A percentile compares a stretch with the other conserved stretches of the same genome.
These are phyloP conservation scores for Penicillium rolfsii DNA, from an alignment of 2,329 filamentous ascomycete species.

Conservation along the genomic window DNA sequence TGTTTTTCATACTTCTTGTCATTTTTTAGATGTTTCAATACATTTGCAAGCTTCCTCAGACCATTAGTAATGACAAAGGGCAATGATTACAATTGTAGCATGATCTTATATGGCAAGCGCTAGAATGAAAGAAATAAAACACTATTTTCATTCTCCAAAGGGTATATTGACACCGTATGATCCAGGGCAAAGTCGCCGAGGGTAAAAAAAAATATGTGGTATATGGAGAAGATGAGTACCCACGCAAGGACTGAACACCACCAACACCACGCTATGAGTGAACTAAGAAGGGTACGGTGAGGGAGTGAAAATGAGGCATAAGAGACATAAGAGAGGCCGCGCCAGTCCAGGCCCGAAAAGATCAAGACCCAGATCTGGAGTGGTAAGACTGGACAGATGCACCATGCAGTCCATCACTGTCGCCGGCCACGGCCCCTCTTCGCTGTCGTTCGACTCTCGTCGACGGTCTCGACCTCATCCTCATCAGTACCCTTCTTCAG, in stretches of 20 bases:
- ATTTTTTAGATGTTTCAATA: not conserved
- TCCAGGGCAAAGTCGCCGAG: slow-evolving; percentile 7
- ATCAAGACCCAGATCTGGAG: not conserved
- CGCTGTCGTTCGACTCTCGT: slow-evolving; percentile 44
- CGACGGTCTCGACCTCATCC: slow-evolving; percentile 60
- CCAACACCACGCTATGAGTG: slow-evolving; percentile 39
- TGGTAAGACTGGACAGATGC: not conserved
- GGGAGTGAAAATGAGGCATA: slow-evolving; percentile 2
- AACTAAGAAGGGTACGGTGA: slow-evolving; percentile 9
- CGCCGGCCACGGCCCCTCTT: slow-evolving; percentile 47
- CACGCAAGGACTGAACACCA: slow-evolving; percentile 26
- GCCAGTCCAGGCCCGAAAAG: not conserved
- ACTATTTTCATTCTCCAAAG: slow-evolving; percentile 22
- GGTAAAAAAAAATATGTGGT: slow-evolving; percentile 4
- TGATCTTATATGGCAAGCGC: slow-evolving; percentile 1
- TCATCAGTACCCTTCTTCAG: slow-evolving; percentile 64
- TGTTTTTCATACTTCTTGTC: not conserved
- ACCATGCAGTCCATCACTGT: slow-evolving; percentile 23
- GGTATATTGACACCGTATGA: slow-evolving; percentile 24
- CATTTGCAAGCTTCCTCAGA: not conserved
- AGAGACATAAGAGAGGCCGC: slow-evolving; percentile 1
- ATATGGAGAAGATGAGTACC: slow-evolving; percentile 8
- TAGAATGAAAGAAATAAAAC: not conserved
- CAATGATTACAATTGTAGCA: not conserved
- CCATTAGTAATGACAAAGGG: no score